phyloP scores from a whole-genome alignment of 2,329 filamentous ascomycete genomes.

The Colletotrichum nymphaeae region DNA sequence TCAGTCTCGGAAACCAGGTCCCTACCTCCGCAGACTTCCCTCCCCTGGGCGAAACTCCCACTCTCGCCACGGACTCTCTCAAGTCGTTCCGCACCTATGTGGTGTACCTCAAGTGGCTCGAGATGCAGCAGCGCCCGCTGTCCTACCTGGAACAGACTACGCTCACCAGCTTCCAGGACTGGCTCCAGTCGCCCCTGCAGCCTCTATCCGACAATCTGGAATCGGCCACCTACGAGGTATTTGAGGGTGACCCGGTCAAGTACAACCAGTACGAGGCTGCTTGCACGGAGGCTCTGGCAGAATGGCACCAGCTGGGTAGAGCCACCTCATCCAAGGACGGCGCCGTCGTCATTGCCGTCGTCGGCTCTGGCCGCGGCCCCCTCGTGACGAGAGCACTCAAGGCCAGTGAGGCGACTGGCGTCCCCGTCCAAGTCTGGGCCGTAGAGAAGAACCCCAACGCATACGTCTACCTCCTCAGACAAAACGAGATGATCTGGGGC shows the following conservation, averaged over 20 bases:
- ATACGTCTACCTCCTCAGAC: slow-evolving; percentile 89
- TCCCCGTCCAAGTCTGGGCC: slow-evolving; percentile 88
- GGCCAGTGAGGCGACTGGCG: slow-evolving; percentile 80
- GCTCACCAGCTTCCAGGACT: slow-evolving; percentile 81
- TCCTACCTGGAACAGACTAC: slow-evolving; percentile 62
- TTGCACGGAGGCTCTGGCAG: slow-evolving; percentile 80
- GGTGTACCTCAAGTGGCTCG: slow-evolving; percentile 85
- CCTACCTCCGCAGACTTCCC: slow-evolving; percentile 70
- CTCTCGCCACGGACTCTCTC: slow-evolving; percentile 37
- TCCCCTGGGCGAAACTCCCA: slow-evolving; percentile 72
- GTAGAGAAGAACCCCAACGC: slow-evolving; percentile 99
- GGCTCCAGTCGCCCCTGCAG: slow-evolving; percentile 93
- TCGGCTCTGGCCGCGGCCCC: slow-evolving; percentile 91
- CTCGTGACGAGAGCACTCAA: slow-evolving; percentile 88
- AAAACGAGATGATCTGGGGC: slow-evolving; percentile 86
- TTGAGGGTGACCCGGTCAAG: slow-evolving; percentile 98
- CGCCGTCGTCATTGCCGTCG: slow-evolving; percentile 87
- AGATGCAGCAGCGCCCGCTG: slow-evolving; percentile 79
- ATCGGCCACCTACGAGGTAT: slow-evolving; percentile 97
- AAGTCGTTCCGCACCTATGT: slow-evolving; percentile 60
- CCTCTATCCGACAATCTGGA: slow-evolving; percentile 96
- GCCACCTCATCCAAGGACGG: slow-evolving; percentile 78
- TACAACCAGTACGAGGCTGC: slow-evolving; percentile 95
- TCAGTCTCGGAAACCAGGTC: slow-evolving; percentile 40
- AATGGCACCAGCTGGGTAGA: slow-evolving; percentile 80